Evolutionary conservation across 2,329 filamentous ascomycete species (phyloP).

Genomic region (Periconia sp.): DNA sequence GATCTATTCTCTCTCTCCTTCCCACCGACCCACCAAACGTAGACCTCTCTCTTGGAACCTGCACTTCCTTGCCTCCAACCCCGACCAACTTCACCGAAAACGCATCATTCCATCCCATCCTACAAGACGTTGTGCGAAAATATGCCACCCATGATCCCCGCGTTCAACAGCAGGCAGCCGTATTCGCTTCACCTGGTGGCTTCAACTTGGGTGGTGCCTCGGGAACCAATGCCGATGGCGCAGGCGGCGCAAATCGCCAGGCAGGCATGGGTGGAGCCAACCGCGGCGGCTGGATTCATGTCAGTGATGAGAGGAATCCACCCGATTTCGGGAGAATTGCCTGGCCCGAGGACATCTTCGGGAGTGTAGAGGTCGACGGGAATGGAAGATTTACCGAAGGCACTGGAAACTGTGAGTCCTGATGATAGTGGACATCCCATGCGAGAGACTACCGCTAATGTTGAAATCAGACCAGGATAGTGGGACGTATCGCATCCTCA

Average conservation of each 20-base stretch:
- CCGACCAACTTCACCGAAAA: constrained; percentile 60
- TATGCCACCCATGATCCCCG: constrained; percentile 59
- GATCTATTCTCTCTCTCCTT: constrained; percentile 58
- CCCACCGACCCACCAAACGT: constrained; percentile 56
- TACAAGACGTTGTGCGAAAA: constrained; percentile 58
- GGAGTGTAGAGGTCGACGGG: constrained; percentile 63
- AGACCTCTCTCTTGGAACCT: constrained; percentile 58
- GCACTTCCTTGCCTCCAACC: constrained; percentile 57
- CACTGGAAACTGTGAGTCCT: constrained; percentile 50
- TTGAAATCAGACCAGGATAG: constrained; percentile 52
- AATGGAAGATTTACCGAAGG: constrained; percentile 58
- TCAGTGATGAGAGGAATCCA: constrained; percentile 62
- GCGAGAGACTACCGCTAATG: no score
- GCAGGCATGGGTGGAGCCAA: constrained; percentile 61
- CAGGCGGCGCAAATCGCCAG: constrained; percentile 60
- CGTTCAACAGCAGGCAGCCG: constrained; percentile 60
- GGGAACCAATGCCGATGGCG: constrained; percentile 47
- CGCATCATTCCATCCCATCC: constrained; percentile 55
- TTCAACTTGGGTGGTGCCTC: constrained; percentile 48
- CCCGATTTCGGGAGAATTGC: constrained; percentile 67
- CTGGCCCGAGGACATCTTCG: constrained; percentile 68
- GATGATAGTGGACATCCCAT: no score
- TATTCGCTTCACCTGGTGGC: constrained; percentile 61
- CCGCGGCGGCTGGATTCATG: constrained; percentile 63
- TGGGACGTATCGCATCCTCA: constrained; percentile 64